Base-by-base conservation (phyloP, 345 rosid genomes). In the Gynandropsis gynandra region DNA sequence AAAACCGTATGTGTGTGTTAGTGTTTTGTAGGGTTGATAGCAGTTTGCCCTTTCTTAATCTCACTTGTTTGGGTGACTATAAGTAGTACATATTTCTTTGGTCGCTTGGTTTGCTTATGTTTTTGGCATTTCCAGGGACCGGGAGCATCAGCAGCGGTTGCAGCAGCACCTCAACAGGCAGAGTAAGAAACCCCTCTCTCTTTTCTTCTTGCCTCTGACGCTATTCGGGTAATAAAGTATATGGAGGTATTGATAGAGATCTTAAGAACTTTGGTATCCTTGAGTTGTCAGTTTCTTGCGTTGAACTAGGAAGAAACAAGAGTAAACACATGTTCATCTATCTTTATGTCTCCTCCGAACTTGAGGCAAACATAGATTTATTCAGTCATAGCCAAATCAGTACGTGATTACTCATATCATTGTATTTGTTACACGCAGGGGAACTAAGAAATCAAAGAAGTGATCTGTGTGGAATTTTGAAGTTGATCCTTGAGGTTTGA, bases 61-160 rank as follows among this genome's bases (percentile, higher is more conserved):
- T 9, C 4, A 9, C 42, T 15, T 11, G 4, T 15, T 39, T 39
- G 42, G 42, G 2, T 9, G 9, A 9, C 9, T 39, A 16, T 43
- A 16, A 1, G n/a, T 8, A 4, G 47, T 19, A n/a, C 9, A 12
- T n/a, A 4, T 16, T 43, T 19, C 10, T n/a, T 19, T n/a, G 8
- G 8, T 42, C 19, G 46, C 1, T 16, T n/a, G 10, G 19, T 12
- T 8, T 43, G 47, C 27, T 16, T 43, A 19, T 10, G 10, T 1
- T 43, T 16, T 43, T n/a, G 16, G 18, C 47, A 8, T 43, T 43
- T 43, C 16, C 14, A 43, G 47, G 47, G 47, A 43, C 47, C 47
- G n/a, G 47, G 47, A 19, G 47, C n/a, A 17, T 12, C 5, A 19
- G 47, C 18, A 13, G 17, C 47, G 0, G 21, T 17, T 4, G 19